These are phyloP conservation scores for Phytophthora pistaciae DNA, from an alignment of 352 stramenopile species.

Conservation along the genomic window DNA sequence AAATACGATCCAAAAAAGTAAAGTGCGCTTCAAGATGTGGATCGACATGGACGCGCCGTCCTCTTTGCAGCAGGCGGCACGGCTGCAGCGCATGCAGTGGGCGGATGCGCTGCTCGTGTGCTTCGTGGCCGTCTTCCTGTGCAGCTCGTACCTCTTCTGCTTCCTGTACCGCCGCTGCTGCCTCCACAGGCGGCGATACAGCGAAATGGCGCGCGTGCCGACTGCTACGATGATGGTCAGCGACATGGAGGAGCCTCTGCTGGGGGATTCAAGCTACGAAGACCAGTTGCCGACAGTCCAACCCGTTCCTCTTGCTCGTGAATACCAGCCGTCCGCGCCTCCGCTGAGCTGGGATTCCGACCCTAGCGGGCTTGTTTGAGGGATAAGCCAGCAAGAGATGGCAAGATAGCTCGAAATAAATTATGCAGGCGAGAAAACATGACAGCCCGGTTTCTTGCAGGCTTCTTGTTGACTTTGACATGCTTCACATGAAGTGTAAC, in stretches of 20 bases:
- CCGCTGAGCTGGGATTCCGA: slow-evolving; percentile 52
- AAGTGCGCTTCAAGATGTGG: slow-evolving; percentile 30
- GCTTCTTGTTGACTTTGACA: slow-evolving; percentile 6
- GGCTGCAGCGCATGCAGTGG: slow-evolving; percentile 41
- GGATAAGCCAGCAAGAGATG: slow-evolving; percentile 2
- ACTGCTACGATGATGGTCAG: slow-evolving; percentile 46
- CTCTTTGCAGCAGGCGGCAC: slow-evolving; percentile 19
- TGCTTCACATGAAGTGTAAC: not conserved
- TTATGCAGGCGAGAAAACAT: slow-evolving; percentile 32
- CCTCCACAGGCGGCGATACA: slow-evolving; percentile 8
- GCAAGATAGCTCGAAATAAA: slow-evolving; percentile 31
- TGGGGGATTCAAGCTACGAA: slow-evolving; percentile 54
- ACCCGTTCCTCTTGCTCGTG: slow-evolving; percentile 49
- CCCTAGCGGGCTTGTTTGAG: slow-evolving; percentile 8
- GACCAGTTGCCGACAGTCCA: slow-evolving; percentile 47
- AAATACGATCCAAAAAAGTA: slow-evolving; percentile 1
- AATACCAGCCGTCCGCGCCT: slow-evolving; percentile 75
- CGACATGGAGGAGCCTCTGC: slow-evolving; percentile 78
- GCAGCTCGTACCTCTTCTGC: slow-evolving; percentile 59
- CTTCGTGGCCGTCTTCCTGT: slow-evolving; percentile 56
- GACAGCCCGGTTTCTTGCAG: slow-evolving; percentile 15
- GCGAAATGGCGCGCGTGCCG: slow-evolving; percentile 32
- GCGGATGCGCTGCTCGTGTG: slow-evolving; percentile 49
- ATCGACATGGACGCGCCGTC: slow-evolving; percentile 18
- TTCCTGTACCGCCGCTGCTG: slow-evolving; percentile 57